These are phyloP conservation scores for Sphagnurus paluster DNA, from an alignment of 1,284 basidiomycete genomes.

Conservation along the genomic window DNA sequence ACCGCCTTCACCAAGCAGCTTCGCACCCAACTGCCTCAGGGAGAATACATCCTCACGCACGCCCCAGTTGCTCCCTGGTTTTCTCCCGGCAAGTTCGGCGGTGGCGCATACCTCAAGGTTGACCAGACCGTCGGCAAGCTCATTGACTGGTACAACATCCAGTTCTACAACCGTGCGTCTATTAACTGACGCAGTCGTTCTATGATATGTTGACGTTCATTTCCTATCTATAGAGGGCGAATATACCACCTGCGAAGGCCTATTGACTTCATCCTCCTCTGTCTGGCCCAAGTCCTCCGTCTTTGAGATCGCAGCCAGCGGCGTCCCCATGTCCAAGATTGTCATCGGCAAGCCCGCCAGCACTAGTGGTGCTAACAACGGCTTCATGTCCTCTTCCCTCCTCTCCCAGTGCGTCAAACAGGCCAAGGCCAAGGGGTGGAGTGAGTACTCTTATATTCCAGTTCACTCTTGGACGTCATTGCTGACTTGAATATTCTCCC, in stretches of 20 bases:
- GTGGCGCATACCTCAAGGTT: slow-evolving; percentile 61
- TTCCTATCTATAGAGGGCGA: slow-evolving; percentile 40
- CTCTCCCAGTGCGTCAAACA: slow-evolving; percentile 51
- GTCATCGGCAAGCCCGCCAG: slow-evolving; percentile 61
- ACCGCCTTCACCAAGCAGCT: slow-evolving; percentile 44
- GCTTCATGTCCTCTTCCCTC: slow-evolving; percentile 49
- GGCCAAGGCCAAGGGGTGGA: slow-evolving; percentile 55
- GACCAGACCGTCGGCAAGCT: slow-evolving; percentile 53
- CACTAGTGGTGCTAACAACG: slow-evolving; percentile 43
- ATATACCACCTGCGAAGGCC: slow-evolving; percentile 52
- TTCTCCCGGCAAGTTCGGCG: slow-evolving; percentile 45
- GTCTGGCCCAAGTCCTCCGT: slow-evolving; percentile 45
- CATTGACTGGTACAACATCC: slow-evolving; percentile 55
- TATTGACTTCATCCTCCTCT: slow-evolving; percentile 49
- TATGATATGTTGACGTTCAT: not conserved
- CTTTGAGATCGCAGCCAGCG: slow-evolving; percentile 58
- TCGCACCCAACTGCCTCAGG: slow-evolving; percentile 38
- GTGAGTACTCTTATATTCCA: slow-evolving; percentile 32
- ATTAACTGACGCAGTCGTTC: not conserved
- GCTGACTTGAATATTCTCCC: slow-evolving; percentile 6
- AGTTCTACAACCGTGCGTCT: slow-evolving; percentile 37
- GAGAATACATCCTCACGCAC: slow-evolving; percentile 38
- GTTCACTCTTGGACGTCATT: not conserved
- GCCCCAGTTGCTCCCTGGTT: slow-evolving; percentile 58
- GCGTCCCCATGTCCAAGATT: slow-evolving; percentile 41